phyloP scores from a whole-genome alignment of 345 rosid genomes.

The Euphorbia peplus region DNA sequence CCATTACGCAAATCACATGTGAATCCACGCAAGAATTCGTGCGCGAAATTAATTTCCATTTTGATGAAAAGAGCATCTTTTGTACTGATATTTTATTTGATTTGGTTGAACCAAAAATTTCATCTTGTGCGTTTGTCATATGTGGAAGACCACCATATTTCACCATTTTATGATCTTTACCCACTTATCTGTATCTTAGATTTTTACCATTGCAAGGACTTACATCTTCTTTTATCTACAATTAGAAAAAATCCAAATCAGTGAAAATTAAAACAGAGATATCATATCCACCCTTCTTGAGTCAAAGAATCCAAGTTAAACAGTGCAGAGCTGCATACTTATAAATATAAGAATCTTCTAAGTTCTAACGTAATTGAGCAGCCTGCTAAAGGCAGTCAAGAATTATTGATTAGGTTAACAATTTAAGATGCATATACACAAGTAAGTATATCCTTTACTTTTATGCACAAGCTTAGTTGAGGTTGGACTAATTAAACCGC shows the following conservation, averaged over 20 bases:
- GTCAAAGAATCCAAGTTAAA: neutral
- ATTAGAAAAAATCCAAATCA: neutral
- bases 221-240: neutral
- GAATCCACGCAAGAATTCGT: neutral
- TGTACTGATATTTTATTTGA: neutral
- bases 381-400: neutral
- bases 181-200: neutral
- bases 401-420: neutral
- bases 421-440: neutral
- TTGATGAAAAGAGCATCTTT: neutral
- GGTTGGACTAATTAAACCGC: no score
- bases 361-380: conserved; percentile 7
- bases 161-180: neutral
- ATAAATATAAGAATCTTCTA: conserved; percentile 7
- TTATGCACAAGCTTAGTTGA: no score
- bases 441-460: no score
- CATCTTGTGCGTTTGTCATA: neutral
- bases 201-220: neutral
- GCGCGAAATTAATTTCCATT: neutral
- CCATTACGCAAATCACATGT: neutral
- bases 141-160: neutral
- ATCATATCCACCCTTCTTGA: neutral
- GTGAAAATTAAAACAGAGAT: neutral
- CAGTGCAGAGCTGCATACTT: neutral
- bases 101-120: neutral